Conservation (phyloP, 345 rosid species). For the Camelina laxa region DNA sequence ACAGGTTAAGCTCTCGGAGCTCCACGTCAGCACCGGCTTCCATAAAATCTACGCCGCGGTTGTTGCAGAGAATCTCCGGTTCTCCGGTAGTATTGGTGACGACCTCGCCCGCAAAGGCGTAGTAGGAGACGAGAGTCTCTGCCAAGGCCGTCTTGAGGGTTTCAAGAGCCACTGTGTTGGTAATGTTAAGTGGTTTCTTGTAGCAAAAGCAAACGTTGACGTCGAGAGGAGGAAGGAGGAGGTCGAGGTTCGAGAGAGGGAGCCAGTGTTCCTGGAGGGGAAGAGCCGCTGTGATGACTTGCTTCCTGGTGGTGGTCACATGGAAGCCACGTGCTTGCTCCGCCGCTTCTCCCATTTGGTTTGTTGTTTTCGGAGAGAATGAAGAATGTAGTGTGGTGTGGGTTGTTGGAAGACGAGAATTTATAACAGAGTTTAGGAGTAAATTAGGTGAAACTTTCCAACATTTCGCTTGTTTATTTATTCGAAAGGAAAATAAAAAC, state of each 20-base stretch:
- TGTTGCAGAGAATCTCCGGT: constrained; percentile 86
- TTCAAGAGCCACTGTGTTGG: constrained; percentile 36
- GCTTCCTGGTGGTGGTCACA: constrained; percentile 52
- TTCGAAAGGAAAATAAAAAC: constrained; percentile 1
- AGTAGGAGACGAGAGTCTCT: constrained; percentile 68
- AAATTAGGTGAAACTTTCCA: constrained; percentile 26
- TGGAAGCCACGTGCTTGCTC: constrained; percentile 46
- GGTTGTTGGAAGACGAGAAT: constrained; percentile 31
- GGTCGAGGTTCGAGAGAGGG: constrained; percentile 84
- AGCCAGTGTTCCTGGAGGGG: constrained; percentile 84
- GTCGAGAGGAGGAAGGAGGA: constrained; percentile 71
- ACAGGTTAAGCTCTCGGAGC: constrained; percentile 60
- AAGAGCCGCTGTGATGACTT: constrained; percentile 65
- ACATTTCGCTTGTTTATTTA: constrained; percentile 8
- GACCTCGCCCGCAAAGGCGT: constrained; percentile 75
- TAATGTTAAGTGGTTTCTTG: constrained; percentile 39
- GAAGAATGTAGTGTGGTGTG: constrained; percentile 29
- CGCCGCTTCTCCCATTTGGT: constrained; percentile 38
- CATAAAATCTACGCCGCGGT: constrained; percentile 75
- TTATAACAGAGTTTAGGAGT: constrained; percentile 34
- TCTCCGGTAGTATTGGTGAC: constrained; percentile 62
- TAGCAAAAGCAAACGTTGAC: constrained; percentile 75
- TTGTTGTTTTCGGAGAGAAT: constrained; percentile 20
- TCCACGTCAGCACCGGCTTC: constrained; percentile 67
- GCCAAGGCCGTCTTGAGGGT: constrained; percentile 66